Percentiles rank a stretch among this genome's conserved stretches.
phyloP scores from a whole-genome alignment of 176 grass and related monocot species.

The Cenchrus purpureus region DNA sequence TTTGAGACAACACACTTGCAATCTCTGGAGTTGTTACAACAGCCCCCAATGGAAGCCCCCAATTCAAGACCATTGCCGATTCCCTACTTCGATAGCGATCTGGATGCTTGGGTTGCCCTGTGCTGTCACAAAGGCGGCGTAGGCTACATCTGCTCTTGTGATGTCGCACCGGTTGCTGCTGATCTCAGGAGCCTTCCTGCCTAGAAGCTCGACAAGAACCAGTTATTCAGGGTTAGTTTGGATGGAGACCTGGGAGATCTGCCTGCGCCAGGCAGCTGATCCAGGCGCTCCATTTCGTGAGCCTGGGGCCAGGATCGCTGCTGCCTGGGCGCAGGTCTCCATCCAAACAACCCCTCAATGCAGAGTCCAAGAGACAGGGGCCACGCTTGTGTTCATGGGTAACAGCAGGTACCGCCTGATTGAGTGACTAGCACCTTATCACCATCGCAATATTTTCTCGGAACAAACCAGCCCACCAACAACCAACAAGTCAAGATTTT shows the following conservation, averaged over 20 bases:
- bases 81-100: constrained; percentile 49
- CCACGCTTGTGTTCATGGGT: constrained; percentile 19
- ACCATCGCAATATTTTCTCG: no score
- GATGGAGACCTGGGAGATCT: no score
- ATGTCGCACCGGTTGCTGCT: background rate
- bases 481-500: no score
- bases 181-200: background rate
- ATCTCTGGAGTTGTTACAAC: constrained; percentile 93
- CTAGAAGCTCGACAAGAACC: constrained; percentile 26
- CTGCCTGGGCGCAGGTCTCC: no score
- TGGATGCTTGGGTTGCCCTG: constrained; percentile 29
- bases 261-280: no score
- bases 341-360: background rate
- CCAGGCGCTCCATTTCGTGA: no score
- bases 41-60: constrained; percentile 64
- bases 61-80: constrained; percentile 79
- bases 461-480: no score
- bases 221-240: background rate
- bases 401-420: constrained; percentile 14
- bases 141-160: background rate
- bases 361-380: background rate
- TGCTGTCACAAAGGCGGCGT: background rate
- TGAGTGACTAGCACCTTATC: background rate
- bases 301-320: no score
- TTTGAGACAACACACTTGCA: constrained; percentile 81